These are phyloP conservation scores for Pichia inconspicua DNA, from an alignment of 1,139 yeast genomes.

Conservation along the genomic window DNA sequence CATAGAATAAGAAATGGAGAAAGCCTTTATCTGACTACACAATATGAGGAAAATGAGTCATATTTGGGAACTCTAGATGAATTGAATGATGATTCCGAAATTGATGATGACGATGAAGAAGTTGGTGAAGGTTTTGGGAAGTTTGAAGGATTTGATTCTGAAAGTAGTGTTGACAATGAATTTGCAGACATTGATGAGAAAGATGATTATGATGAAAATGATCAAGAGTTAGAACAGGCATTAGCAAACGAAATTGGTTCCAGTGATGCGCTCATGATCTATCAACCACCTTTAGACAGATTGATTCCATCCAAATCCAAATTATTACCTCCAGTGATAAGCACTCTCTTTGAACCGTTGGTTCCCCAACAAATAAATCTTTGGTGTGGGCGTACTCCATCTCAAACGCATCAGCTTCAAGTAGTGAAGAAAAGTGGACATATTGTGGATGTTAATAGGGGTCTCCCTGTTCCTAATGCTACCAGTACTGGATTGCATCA, in stretches of 20 bases:
- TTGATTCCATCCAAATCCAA: constrained; percentile 20
- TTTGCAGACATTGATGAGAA: constrained; percentile 2
- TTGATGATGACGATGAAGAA: not conserved
- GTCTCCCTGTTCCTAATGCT: constrained; percentile 42
- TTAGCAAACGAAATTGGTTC: not conserved
- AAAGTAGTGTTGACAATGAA: constrained; percentile 5
- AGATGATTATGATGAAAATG: constrained; percentile 28
- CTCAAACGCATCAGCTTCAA: constrained; percentile 1
- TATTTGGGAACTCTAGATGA: constrained; percentile 9
- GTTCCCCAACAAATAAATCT: constrained; percentile 65
- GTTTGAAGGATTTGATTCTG: constrained; percentile 13
- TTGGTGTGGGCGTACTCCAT: constrained; percentile 48
- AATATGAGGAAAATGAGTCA: constrained; percentile 36
- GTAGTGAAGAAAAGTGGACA: not conserved
- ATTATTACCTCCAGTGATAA: constrained; percentile 34
- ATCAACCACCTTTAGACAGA: constrained; percentile 56
- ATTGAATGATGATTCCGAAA: not conserved
- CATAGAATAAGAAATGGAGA: constrained; percentile 34
- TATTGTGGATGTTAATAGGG: constrained; percentile 34
- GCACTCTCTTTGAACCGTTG: constrained; percentile 35
- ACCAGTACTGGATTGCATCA: constrained; percentile 73
- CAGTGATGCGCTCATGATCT: constrained; percentile 22
- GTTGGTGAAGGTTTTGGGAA: constrained; percentile 14
- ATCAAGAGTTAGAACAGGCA: constrained; percentile 35
- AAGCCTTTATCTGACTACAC: constrained; percentile 57